These are phyloP conservation scores for Talaromyces adpressus DNA, from an alignment of 495 filamentous ascomycete species.

Conservation along the genomic window DNA sequence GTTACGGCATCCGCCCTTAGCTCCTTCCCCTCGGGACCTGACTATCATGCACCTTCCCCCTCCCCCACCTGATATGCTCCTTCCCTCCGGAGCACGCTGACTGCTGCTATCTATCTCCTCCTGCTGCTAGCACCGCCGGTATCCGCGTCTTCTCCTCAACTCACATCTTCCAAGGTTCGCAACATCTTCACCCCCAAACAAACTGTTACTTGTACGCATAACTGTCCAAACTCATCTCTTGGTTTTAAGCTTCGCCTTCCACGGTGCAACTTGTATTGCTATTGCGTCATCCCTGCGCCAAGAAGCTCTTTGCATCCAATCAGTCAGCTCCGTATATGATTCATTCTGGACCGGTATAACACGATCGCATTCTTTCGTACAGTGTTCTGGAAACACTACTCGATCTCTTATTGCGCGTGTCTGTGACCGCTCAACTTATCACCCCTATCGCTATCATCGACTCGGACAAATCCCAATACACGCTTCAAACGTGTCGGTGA, in stretches of 20 bases:
- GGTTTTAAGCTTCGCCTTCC: background rate
- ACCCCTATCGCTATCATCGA: background rate
- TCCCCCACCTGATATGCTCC: background rate
- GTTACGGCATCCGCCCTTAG: background rate
- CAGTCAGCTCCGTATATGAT: background rate
- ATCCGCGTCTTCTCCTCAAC: background rate
- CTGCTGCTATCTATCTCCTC: background rate
- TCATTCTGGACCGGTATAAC: background rate
- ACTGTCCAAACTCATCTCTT: background rate
- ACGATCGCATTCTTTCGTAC: background rate
- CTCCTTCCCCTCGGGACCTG: constrained; percentile 1
- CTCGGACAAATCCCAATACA: background rate
- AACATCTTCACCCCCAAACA: background rate
- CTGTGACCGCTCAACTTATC: background rate
- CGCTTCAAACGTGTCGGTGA: background rate
- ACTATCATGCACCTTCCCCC: constrained; percentile 5
- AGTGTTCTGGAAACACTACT: constrained; percentile 3
- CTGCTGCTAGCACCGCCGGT: background rate
- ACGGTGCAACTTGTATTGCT: background rate
- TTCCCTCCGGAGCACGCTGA: background rate
- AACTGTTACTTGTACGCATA: background rate
- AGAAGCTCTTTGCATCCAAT: background rate
- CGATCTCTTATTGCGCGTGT: background rate
- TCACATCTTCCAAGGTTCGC: background rate
- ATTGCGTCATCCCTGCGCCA: constrained; percentile 5